A percentile compares a stretch with the other conserved stretches of the same genome.
These are phyloP conservation scores for Lasiosphaeria hispida DNA, from an alignment of 495 filamentous ascomycete genomes.

Conservation along the genomic window DNA sequence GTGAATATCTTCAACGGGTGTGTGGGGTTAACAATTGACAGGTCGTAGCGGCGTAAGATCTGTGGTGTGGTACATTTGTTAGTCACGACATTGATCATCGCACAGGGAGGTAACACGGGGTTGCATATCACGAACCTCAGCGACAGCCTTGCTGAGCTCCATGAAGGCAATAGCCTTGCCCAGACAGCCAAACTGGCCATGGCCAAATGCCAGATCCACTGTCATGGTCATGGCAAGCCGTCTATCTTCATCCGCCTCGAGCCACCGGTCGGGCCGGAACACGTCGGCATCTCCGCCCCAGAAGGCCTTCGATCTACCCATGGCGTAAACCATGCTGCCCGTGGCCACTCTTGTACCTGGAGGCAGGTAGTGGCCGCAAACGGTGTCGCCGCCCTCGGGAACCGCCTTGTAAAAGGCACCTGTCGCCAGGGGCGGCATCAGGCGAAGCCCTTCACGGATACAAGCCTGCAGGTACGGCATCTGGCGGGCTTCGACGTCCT, in stretches of 20 bases:
- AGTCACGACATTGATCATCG: not conserved
- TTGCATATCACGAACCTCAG: conserved; percentile 43
- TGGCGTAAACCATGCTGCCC: conserved; percentile 15
- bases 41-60: conserved; percentile 19
- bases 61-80: not conserved
- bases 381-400: conserved; percentile 23
- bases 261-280: conserved; percentile 41
- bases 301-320: not conserved
- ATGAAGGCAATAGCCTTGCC: conserved; percentile 38
- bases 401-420: conserved; percentile 45
- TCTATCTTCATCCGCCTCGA: conserved; percentile 38
- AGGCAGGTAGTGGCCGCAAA: conserved; percentile 28
- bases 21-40: conserved; percentile 18
- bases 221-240: conserved; percentile 37
- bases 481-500: conserved; percentile 38
- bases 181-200: conserved; percentile 39
- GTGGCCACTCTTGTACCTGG: conserved; percentile 29
- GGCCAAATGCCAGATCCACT: conserved; percentile 35
- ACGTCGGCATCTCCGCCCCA: conserved; percentile 31
- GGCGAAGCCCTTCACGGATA: conserved; percentile 38
- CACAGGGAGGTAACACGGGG: not conserved
- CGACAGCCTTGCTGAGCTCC: conserved; percentile 52
- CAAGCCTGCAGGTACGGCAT: conserved; percentile 42
- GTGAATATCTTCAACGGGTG: conserved; percentile 27
- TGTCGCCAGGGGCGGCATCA: conserved; percentile 39